Base-by-base conservation (phyloP, 2,329 filamentous ascomycete genomes). In the Aaosphaeria pasadenensis region DNA sequence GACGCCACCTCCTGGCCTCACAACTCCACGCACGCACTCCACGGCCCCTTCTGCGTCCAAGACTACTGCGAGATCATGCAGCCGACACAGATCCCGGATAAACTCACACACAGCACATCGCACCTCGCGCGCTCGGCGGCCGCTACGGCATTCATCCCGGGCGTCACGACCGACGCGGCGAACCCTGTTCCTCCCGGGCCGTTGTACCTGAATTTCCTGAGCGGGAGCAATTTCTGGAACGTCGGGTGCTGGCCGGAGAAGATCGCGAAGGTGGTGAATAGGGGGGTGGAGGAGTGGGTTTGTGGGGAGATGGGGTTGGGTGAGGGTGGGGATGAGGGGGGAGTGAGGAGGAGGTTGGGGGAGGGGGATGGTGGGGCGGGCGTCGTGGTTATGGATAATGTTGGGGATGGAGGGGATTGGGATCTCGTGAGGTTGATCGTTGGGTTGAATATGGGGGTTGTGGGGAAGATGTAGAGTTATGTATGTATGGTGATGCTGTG, bases 161-260 rank as follows among this genome's bases (percentile, higher is more conserved):
- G 71, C 7, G 45, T 71, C 1, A 74, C 67, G 4, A 73, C 71
- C 0, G 71, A 75, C 47, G 45, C 42, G 7, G 44, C 30, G 7
- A 64, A 66, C 53, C 74, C 69, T 40, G 73, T 77, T 41, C 76
- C 74, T 44, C 75, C 66, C 35, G 72, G 69, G 11, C 89, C 90
- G 1, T 80, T 96, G 57, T 95, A 88, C 61, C 75, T 97, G 70
- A 99, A 97, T 71, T 97, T 96, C 67, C 71, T 96, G 53, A 90
- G 81, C 57, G 94, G 87, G 1, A 92, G 87, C 69, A 96, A 96
- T 74, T 97, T 97, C 75, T 97, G 92, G 85, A 91, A 89, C 56
- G 78, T 86, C 1, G 84, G 83, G 47, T 96, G 91, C 71, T 99
- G 94, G 94, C 94, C 94, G 0, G 91, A 96, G 70, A 86, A 83